These are phyloP conservation scores for Triglochin maritima DNA, from an alignment of 106 monocot genomes.

Conservation along the genomic window DNA sequence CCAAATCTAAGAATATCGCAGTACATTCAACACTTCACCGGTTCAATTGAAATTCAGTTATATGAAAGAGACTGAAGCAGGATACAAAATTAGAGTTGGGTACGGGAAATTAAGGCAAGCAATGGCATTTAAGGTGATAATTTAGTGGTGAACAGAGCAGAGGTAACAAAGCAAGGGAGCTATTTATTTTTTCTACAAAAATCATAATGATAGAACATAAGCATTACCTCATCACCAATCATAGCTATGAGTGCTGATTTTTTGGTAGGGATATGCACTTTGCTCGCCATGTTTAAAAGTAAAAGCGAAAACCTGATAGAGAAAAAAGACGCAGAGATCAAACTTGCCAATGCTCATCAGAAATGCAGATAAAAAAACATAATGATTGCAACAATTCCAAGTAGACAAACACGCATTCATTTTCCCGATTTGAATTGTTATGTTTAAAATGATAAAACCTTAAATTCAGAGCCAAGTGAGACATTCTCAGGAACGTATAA, in stretches of 20 bases:
- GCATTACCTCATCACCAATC: constrained; percentile 67
- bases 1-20: too few relatives aligned
- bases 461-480: too few relatives aligned
- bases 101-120: not conserved
- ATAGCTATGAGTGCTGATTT: constrained; percentile 71
- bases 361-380: too few relatives aligned
- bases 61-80: not conserved
- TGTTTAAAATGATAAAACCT: too few relatives aligned
- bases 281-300: constrained; percentile 34
- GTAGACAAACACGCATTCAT: too few relatives aligned
- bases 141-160: not conserved
- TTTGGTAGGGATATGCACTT: constrained; percentile 34
- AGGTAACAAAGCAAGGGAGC: not conserved
- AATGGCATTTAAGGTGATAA: not conserved
- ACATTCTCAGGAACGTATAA: too few relatives aligned
- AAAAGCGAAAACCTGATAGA: too few relatives aligned
- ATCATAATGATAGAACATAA: not conserved
- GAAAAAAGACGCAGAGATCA: too few relatives aligned
- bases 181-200: not conserved
- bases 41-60: not conserved
- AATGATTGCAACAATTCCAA: too few relatives aligned
- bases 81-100: not conserved
- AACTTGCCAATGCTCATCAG: too few relatives aligned
- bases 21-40: too few relatives aligned
- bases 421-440: too few relatives aligned